A percentile compares a stretch with the other conserved stretches of the same genome.
phyloP scores from a whole-genome alignment of 2,329 filamentous ascomycete species.

The Fusarium concolor region DNA sequence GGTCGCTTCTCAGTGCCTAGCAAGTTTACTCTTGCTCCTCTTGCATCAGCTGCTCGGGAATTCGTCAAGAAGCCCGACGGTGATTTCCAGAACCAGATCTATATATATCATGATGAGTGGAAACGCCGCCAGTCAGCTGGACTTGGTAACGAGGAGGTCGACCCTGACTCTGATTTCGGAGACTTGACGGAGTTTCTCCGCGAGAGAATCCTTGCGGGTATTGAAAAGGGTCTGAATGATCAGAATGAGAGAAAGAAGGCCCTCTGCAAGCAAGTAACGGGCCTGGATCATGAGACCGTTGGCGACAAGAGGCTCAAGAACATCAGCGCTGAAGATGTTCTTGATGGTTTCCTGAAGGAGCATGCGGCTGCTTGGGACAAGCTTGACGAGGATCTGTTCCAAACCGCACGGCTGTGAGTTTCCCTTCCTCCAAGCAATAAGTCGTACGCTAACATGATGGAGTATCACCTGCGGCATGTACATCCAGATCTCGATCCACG shows the following conservation, averaged over 20 bases:
- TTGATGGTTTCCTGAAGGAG: background rate
- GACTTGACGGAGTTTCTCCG: background rate
- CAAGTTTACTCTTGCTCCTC: constrained; percentile 3
- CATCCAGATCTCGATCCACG: constrained; percentile 60
- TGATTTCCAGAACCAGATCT: background rate
- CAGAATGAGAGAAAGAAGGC: background rate
- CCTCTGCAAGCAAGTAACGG: background rate
- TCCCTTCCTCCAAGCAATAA: rapidly evolving
- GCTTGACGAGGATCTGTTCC: background rate
- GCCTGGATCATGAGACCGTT: background rate
- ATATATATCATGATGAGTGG: background rate
- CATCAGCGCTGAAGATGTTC: background rate
- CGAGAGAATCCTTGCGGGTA: background rate
- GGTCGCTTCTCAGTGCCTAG: constrained; percentile 49
- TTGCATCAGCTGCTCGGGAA: background rate
- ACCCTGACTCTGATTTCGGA: background rate
- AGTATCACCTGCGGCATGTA: constrained; percentile 66
- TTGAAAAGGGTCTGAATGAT: background rate
- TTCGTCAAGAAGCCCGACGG: background rate
- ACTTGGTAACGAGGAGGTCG: background rate
- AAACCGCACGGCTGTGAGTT: background rate
- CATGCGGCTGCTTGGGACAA: background rate
- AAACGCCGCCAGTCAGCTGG: constrained; percentile 1
- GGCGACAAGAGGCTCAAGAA: background rate
- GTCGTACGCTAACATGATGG: background rate